Evolutionary conservation across 2,329 filamentous ascomycete species (phyloP).

Genomic region (Lasiodiplodia sp.): DNA sequence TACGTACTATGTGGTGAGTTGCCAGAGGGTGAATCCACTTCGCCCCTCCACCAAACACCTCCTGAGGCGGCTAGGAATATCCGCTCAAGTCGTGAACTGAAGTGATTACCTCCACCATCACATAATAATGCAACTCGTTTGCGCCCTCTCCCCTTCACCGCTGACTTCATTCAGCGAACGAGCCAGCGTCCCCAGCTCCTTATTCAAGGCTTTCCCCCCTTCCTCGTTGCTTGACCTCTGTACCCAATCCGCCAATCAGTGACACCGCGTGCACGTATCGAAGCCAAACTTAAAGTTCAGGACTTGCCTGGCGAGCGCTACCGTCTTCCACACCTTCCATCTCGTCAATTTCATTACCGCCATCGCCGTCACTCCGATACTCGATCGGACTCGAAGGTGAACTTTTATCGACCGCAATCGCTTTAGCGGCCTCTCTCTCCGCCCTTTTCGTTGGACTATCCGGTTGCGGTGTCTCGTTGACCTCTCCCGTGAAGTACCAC

Average conservation of each 20-base stretch:
- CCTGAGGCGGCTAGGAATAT: neutral
- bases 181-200: neutral
- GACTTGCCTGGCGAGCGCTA: slow-evolving; percentile 14
- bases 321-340: neutral
- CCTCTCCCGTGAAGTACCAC: neutral
- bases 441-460: neutral
- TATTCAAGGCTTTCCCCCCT: neutral
- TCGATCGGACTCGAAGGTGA: neutral
- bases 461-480: slow-evolving; percentile 20
- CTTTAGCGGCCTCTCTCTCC: neutral
- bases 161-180: neutral
- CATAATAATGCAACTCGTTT: neutral
- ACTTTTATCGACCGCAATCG: neutral
- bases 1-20: no score
- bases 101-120: neutral
- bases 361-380: neutral
- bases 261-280: neutral
- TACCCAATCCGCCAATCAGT: neutral
- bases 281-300: slow-evolving; percentile 8
- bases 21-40: no score
- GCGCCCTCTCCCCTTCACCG: neutral
- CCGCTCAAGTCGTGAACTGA: neutral
- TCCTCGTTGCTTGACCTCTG: neutral
- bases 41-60: neutral
- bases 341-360: neutral